phyloP scores from a whole-genome alignment of 2,329 filamentous ascomycete species.

The Ophiostoma novo-ulmi region DNA sequence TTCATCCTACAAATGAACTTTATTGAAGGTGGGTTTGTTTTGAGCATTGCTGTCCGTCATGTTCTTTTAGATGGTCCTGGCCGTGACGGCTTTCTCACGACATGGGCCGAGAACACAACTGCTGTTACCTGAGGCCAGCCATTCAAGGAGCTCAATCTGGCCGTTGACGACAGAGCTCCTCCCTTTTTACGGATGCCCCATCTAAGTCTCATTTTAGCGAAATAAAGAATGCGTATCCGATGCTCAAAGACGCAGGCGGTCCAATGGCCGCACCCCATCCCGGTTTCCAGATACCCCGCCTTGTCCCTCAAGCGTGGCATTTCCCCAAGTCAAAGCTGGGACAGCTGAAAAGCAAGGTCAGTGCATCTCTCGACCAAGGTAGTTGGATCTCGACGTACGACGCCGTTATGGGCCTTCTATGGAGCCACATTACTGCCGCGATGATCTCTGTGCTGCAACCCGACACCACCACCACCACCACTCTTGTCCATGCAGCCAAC shows the following conservation, averaged over 20 bases:
- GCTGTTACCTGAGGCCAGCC: background rate
- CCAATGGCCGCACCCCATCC: background rate
- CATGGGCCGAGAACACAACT: background rate
- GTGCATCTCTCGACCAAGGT: background rate
- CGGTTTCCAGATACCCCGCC: background rate
- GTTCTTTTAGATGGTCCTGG: constrained; percentile 5
- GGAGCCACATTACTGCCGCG: background rate
- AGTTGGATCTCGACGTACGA: background rate
- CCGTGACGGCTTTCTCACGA: constrained; percentile 7
- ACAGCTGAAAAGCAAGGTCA: background rate
- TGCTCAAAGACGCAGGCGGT: background rate
- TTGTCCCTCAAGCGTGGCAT: background rate
- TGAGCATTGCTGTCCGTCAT: background rate
- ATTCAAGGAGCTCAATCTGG: background rate
- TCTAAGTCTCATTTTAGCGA: background rate
- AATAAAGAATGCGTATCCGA: background rate
- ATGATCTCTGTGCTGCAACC: background rate
- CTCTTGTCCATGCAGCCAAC: background rate
- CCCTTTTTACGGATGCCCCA: background rate
- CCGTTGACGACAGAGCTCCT: background rate
- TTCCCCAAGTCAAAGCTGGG: background rate
- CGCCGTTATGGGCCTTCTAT: background rate
- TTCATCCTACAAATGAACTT: background rate
- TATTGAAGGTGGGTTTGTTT: background rate
- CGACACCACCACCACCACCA: background rate